A percentile compares a stretch with the other conserved stretches of the same genome.
Evolutionary conservation across 257 asterid genomes (phyloP).

Genomic region (Gentiana straminea): DNA sequence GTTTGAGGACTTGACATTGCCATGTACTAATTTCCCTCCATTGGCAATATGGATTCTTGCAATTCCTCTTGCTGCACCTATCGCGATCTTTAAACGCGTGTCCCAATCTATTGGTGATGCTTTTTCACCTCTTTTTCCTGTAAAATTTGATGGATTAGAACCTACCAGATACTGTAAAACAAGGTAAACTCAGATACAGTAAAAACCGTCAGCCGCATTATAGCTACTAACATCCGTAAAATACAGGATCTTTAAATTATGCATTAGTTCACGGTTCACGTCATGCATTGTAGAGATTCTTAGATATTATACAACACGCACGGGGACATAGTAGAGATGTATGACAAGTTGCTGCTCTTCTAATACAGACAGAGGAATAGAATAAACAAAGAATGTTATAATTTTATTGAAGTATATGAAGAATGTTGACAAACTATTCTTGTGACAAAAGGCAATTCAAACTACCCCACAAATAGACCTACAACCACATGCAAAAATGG

Average conservation of each 20-base stretch:
- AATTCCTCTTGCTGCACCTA: conserved; percentile 72
- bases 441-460: conserved; percentile 3
- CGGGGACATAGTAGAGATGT: no score
- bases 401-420: neutral
- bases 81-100: conserved; percentile 48
- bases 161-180: neutral
- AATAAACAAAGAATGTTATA: no score
- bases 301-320: no score
- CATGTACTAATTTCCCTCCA: conserved; percentile 62
- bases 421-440: conserved; percentile 5
- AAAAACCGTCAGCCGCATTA: no score
- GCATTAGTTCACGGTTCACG: no score
- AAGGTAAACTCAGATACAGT: no score
- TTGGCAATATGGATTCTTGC: conserved; percentile 55
- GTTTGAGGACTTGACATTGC: conserved; percentile 68
- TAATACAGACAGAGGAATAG: no score
- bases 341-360: no score
- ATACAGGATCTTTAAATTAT: no score
- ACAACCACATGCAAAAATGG: conserved; percentile 18
- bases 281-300: no score
- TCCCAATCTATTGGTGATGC: conserved; percentile 57
- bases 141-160: neutral
- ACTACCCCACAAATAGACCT: conserved; percentile 36
- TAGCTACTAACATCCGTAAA: no score
- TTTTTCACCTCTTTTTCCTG: conserved; percentile 54